Conservation (phyloP, 169 alveolate genomes). For the Eimeria mitis region DNA sequence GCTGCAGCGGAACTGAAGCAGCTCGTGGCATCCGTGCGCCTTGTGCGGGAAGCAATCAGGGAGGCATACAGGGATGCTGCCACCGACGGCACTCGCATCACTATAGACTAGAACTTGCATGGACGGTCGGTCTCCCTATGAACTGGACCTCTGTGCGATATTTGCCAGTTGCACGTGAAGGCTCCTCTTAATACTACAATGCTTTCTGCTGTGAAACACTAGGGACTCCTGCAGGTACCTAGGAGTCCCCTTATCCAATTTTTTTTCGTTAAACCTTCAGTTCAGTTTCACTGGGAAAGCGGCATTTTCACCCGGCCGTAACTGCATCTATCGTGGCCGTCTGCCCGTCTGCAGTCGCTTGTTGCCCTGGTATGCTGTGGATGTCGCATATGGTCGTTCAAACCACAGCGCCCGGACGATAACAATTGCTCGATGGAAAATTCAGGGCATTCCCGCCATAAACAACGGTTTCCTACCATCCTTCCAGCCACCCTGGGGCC, state of each 20-base stretch:
- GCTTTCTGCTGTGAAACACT: neutral
- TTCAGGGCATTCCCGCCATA: neutral
- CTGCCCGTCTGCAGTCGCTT: neutral
- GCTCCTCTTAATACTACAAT: neutral
- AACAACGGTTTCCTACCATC: constrained; percentile 8
- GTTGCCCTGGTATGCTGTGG: neutral
- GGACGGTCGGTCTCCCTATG: neutral
- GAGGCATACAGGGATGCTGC: constrained; percentile 66
- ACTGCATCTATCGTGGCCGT: neutral
- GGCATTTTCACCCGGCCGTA: neutral
- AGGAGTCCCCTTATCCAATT: neutral
- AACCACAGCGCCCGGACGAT: neutral
- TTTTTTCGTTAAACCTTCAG: neutral
- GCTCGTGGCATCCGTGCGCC: constrained; percentile 67
- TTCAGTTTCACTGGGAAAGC: neutral
- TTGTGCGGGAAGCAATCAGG: constrained; percentile 41
- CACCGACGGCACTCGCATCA: constrained; percentile 45
- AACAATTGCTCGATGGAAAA: neutral
- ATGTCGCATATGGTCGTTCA: neutral
- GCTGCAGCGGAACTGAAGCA: constrained; percentile 60
- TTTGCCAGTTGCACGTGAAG: neutral
- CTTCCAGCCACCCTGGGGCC: constrained; percentile 66
- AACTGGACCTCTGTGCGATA: neutral
- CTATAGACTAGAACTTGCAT: constrained; percentile 32
- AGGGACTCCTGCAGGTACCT: neutral